Conservation (phyloP, 2,329 filamentous ascomycete species). For the Aspergillus sojae region DNA sequence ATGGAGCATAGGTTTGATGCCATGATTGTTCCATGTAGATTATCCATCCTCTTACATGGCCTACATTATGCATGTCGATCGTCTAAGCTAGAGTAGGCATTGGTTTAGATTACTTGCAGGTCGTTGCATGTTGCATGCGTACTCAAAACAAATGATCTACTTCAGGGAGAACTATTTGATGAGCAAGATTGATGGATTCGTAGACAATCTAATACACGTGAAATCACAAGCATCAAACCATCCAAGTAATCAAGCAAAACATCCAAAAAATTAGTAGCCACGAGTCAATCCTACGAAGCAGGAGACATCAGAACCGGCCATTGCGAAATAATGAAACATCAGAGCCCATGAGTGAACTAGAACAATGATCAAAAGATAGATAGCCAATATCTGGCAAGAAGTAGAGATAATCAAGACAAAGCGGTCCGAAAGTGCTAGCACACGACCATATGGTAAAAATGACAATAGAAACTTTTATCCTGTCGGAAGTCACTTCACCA, state of each 20-base stretch:
- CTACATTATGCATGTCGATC: not conserved
- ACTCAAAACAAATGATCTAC: not conserved
- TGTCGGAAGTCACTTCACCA: constrained; percentile 24
- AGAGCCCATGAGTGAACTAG: constrained; percentile 8
- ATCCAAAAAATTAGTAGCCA: constrained; percentile 37
- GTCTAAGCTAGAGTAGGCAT: not conserved
- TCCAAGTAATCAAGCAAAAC: constrained; percentile 6
- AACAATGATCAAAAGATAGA: not conserved
- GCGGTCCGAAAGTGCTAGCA: not conserved
- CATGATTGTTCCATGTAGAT: not conserved
- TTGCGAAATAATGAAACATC: constrained; percentile 10
- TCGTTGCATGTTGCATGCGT: not conserved
- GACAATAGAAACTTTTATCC: constrained; percentile 34
- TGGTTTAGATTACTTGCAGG: not conserved
- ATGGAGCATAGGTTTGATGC: not conserved
- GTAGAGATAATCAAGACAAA: constrained; percentile 1
- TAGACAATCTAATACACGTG: constrained; percentile 15
- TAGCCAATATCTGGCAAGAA: not conserved
- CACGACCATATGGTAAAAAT: constrained; percentile 11
- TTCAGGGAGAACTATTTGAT: not conserved
- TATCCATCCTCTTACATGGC: not conserved
- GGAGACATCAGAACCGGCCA: constrained; percentile 57
- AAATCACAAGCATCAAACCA: constrained; percentile 1
- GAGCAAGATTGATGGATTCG: constrained; percentile 1
- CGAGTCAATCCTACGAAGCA: constrained; percentile 52